Percentiles rank a stretch among this genome's conserved stretches.
Evolutionary conservation across 1,284 basidiomycete species (phyloP).

Genomic region (Trichosporon asahii): DNA sequence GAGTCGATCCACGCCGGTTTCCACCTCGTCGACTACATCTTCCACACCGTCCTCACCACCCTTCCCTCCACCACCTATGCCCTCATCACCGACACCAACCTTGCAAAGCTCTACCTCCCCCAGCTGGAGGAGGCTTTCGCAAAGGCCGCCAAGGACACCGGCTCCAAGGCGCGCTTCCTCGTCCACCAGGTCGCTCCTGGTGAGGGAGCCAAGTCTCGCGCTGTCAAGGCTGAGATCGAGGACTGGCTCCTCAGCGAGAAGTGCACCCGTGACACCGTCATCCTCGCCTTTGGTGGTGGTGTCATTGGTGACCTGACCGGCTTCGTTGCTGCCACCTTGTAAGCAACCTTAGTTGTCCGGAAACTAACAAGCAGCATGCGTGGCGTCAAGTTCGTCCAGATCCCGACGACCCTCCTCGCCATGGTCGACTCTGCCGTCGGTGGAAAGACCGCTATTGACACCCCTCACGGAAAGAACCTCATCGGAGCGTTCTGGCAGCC

Average conservation of each 20-base stretch:
- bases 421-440: constrained; percentile 99
- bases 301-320: constrained; percentile 95
- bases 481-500: constrained; percentile 99
- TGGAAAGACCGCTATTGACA: constrained; percentile 98
- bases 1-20: constrained; percentile 90
- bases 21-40: constrained; percentile 82
- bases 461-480: constrained; percentile 93
- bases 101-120: constrained; percentile 72
- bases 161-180: constrained; percentile 64
- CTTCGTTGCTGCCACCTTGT: constrained; percentile 98
- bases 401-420: constrained; percentile 91
- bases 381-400: constrained; percentile 87
- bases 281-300: constrained; percentile 91
- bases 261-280: constrained; percentile 89
- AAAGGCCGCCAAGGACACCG: constrained; percentile 49
- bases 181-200: constrained; percentile 80
- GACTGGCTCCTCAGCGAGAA: constrained; percentile 85
- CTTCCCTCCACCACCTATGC: constrained; percentile 86
- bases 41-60: constrained; percentile 67
- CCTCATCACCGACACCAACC: constrained; percentile 86
- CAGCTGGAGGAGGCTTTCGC: constrained; percentile 67
- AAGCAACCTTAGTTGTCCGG: constrained; percentile 40
- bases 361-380: constrained; percentile 62
- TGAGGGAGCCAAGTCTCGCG: constrained; percentile 85
- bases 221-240: constrained; percentile 89